Evolutionary conservation across 2,329 filamentous ascomycete species (phyloP).

Genomic region (Pestalotiopsis sp.): DNA sequence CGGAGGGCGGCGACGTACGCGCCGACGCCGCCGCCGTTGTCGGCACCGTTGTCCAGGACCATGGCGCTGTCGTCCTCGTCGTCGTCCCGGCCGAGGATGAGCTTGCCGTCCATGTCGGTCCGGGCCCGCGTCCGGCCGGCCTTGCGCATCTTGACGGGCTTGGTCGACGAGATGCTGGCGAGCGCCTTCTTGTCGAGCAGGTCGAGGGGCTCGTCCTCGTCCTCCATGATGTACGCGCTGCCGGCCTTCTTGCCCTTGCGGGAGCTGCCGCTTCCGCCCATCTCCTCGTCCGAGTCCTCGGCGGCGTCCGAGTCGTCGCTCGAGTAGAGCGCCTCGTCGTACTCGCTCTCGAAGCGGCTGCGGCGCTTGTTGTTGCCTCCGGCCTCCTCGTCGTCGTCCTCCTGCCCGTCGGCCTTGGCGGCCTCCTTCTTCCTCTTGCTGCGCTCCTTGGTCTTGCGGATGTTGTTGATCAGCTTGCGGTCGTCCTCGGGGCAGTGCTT

Average conservation of each 20-base stretch:
- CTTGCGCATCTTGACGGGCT: conserved; percentile 68
- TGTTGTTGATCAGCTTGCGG: conserved; percentile 88
- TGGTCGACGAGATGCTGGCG: conserved; percentile 90
- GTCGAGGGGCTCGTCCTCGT: conserved; percentile 93
- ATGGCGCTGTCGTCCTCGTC: conserved; percentile 56
- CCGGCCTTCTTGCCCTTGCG: conserved; percentile 58
- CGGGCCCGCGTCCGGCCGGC: conserved; percentile 62
- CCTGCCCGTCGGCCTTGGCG: conserved; percentile 57
- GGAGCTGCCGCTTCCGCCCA: conserved; percentile 40
- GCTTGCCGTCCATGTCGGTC: conserved; percentile 77
- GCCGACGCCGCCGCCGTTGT: conserved; percentile 57
- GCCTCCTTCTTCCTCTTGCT: conserved; percentile 86
- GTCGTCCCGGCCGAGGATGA: conserved; percentile 69
- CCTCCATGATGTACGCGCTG: conserved; percentile 87
- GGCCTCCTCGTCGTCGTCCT: conserved; percentile 55
- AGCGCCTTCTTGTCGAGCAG: conserved; percentile 86
- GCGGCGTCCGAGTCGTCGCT: conserved; percentile 67
- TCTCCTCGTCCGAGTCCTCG: conserved; percentile 65
- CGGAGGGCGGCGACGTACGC: conserved; percentile 73
- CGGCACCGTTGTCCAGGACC: conserved; percentile 58
- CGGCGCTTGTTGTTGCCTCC: conserved; percentile 45
- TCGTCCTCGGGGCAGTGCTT: conserved; percentile 82
- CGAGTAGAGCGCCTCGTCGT: conserved; percentile 94
- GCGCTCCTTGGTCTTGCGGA: conserved; percentile 91
- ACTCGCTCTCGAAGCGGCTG: conserved; percentile 84